Evolutionary conservation across 139 green algal genomes (phyloP).

Genomic region (Dunaliella sp.): DNA sequence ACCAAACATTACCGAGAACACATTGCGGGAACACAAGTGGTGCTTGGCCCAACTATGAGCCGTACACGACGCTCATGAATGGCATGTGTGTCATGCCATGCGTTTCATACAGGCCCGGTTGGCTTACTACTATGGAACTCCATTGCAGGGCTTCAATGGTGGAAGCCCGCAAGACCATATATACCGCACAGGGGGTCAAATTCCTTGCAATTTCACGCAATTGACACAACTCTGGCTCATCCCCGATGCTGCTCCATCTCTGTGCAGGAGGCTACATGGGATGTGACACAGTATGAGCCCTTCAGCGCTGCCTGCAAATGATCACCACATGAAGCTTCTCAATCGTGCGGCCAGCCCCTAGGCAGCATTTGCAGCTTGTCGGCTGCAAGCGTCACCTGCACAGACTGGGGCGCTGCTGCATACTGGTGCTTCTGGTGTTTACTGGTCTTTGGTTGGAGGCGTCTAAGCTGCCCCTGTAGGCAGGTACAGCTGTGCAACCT

Average conservation of each 20-base stretch:
- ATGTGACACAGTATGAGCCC: slow-evolving; percentile 27
- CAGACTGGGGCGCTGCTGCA: neutral
- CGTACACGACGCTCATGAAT: too few species aligned
- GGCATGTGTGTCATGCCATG: too few species aligned
- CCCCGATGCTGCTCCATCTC: neutral
- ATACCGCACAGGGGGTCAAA: neutral
- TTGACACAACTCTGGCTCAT: too few species aligned
- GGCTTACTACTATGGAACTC: too few species aligned
- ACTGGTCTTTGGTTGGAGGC: too few species aligned
- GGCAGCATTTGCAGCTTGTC: neutral
- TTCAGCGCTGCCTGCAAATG: slow-evolving; percentile 22
- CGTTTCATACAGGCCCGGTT: too few species aligned
- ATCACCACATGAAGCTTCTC: neutral
- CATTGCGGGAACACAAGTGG: too few species aligned
- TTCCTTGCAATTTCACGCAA: neutral
- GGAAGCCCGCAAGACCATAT: neutral
- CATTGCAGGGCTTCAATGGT: neutral
- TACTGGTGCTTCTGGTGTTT: too few species aligned
- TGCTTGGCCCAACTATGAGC: too few species aligned
- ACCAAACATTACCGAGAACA: too few species aligned
- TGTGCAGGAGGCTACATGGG: slow-evolving; percentile 27
- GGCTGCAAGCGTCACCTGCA: neutral
- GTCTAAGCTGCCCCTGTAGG: too few species aligned
- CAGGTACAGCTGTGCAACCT: too few species aligned
- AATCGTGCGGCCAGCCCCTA: neutral